Base-by-base conservation (phyloP, 208 protist species). In the Kentomonas sorsogonicus region DNA sequence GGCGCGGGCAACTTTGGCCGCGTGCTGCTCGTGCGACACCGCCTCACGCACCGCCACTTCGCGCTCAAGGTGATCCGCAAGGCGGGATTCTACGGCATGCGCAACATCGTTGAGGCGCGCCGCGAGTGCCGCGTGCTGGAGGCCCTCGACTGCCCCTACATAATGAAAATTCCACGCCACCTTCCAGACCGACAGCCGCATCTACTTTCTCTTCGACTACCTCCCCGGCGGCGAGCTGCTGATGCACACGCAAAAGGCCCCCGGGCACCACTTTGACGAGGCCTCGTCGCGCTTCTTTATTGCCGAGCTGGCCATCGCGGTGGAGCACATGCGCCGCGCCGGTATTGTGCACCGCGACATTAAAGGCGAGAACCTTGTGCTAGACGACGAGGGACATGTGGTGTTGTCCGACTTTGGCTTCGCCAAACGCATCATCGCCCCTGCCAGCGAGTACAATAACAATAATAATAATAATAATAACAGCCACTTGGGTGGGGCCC, bases 141-240 rank as follows among this genome's bases (percentile, higher is more conserved):
- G 16, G 53, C 15, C 6, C 53, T 94, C 3, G 62, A 83, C 50
- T 90, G 85, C 52, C 93, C 89, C 9, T 95, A 89, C 64, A 94
- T 96, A 43, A 86, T 94, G 66, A 74, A 72, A n/a, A 33, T 58
- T 96, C 15, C 80, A 96, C 66, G 60, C 60, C 20, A 67, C 73
- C 39, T 97, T 96, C 68, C 86, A 92, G 53, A 92, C 86, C 9
- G 82, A 88, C 52, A 72, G 70, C 15, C 75, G 89, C 43, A 68
- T 95, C 2, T 97, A 95, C 67, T 53, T 97, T 38, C 48, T 96
- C 20, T 69, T 98, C 7, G 93, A 98, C 63, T 97, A 90, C 60
- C 70, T 96, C 1, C 76, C 93, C 4, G 95, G 95, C 7, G 93
- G 94, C 29, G 94, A 98, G 60, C 76, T 98, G n/a, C 93, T 96